Evolutionary conservation across 73 alveolate species (phyloP).

Genomic region (Uronychia binucleata): DNA sequence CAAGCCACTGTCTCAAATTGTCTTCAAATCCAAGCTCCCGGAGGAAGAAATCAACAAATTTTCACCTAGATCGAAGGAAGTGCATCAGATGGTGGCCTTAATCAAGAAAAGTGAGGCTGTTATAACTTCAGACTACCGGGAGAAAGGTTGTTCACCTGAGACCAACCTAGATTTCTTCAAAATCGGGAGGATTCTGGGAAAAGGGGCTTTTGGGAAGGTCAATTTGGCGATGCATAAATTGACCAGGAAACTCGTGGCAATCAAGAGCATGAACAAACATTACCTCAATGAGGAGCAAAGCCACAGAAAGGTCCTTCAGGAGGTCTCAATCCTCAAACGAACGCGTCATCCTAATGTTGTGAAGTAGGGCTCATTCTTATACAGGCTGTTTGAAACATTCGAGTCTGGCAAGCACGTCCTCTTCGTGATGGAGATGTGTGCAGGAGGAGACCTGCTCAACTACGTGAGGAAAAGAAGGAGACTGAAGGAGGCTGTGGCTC

Average conservation of each 20-base stretch:
- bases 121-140: constrained; percentile 11
- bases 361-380: constrained; percentile 21
- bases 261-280: constrained; percentile 42
- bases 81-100: background rate
- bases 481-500: constrained; percentile 75
- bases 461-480: constrained; percentile 79
- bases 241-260: constrained; percentile 45
- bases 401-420: constrained; percentile 89
- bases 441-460: constrained; percentile 81
- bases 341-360: constrained; percentile 85
- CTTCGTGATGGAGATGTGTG: constrained; percentile 88
- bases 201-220: constrained; percentile 64
- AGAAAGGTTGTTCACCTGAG: constrained; percentile 36
- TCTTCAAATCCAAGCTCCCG: background rate
- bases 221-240: constrained; percentile 47
- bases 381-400: constrained; percentile 41
- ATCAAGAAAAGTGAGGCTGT: background rate
- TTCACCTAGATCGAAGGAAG: background rate
- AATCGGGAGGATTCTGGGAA: constrained; percentile 44
- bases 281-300: constrained; percentile 29
- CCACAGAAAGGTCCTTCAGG: constrained; percentile 69
- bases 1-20: background rate
- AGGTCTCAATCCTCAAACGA: constrained; percentile 79
- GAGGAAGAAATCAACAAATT: background rate
- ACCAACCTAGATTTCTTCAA: constrained; percentile 32